Percentiles rank a stretch among this genome's conserved stretches.
Evolutionary conservation across 768 basidiomycete species (phyloP).

Genomic region (Psilocybe tampanensis): DNA sequence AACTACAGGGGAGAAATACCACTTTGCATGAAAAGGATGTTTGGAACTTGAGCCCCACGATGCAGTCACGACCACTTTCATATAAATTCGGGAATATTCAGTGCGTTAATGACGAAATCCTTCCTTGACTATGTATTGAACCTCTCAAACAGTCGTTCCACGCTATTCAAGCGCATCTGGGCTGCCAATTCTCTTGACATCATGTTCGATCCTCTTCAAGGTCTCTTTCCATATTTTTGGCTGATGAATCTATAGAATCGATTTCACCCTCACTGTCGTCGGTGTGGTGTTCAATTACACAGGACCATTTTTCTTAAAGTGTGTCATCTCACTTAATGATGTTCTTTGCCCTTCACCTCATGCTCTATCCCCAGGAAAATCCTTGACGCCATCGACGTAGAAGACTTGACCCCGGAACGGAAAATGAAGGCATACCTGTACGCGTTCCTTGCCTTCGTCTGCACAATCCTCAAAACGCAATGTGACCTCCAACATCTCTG

Average conservation of each 20-base stretch:
- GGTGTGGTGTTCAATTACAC: constrained; percentile 79
- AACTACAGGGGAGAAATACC: constrained; percentile 41
- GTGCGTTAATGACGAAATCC: constrained; percentile 23
- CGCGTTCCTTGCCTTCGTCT: constrained; percentile 73
- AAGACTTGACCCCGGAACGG: constrained; percentile 48
- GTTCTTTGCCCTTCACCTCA: neutral
- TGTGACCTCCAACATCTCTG: constrained; percentile 78
- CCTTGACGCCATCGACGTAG: constrained; percentile 55
- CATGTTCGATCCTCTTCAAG: constrained; percentile 30
- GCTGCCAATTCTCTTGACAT: constrained; percentile 49
- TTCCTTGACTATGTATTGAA: neutral
- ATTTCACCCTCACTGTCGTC: constrained; percentile 66
- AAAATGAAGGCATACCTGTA: constrained; percentile 74
- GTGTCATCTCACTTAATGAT: constrained; percentile 18
- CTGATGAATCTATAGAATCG: constrained; percentile 45
- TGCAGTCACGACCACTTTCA: constrained; percentile 69
- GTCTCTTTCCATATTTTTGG: neutral
- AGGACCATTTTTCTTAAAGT: constrained; percentile 86
- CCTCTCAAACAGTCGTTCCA: constrained; percentile 27
- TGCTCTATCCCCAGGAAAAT: constrained; percentile 41
- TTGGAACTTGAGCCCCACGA: constrained; percentile 68
- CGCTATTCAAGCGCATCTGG: constrained; percentile 44
- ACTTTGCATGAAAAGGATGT: constrained; percentile 74
- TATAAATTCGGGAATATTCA: constrained; percentile 43
- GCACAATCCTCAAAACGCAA: constrained; percentile 50